A percentile compares a stretch with the other conserved stretches of the same genome.
Evolutionary conservation across 2,329 filamentous ascomycete genomes (phyloP).

Genomic region (Calonectria ilicicola): DNA sequence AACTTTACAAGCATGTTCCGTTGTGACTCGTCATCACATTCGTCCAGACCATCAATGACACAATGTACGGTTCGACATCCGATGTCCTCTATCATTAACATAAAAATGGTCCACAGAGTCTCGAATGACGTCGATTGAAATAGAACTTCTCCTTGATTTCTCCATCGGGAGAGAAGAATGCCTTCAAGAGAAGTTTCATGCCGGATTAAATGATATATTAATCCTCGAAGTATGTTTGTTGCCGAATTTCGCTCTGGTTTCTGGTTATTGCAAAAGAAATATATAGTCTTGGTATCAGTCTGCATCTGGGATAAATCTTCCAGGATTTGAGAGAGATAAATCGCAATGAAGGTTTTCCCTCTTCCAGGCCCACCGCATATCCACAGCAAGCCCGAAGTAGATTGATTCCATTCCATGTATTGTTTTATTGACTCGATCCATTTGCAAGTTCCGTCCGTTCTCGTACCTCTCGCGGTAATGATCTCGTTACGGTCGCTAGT

Average conservation of each 20-base stretch:
- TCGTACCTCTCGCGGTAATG: neutral
- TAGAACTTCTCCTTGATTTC: neutral
- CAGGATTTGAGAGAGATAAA: conserved; percentile 8
- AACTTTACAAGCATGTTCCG: neutral
- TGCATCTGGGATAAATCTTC: neutral
- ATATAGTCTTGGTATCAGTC: neutral
- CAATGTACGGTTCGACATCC: neutral
- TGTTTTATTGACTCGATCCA: neutral
- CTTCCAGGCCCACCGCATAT: conserved; percentile 13
- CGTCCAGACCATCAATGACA: conserved; percentile 13
- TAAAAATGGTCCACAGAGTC: neutral
- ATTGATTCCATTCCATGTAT: neutral
- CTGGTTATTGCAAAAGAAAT: conserved; percentile 13
- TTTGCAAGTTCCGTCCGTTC: neutral
- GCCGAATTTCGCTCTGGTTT: neutral
- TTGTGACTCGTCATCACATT: conserved; percentile 1
- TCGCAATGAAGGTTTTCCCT: conserved; percentile 18
- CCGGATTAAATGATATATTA: conserved; percentile 5
- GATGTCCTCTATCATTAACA: neutral
- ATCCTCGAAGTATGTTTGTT: neutral
- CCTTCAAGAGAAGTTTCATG: neutral
- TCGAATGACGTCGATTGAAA: neutral
- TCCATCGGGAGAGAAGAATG: neutral
- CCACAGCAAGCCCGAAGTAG: neutral
- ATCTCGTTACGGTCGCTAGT: neutral